These are phyloP conservation scores for Erythrophleum ivorense DNA, from an alignment of 331 rosid genomes.

Conservation along the genomic window DNA sequence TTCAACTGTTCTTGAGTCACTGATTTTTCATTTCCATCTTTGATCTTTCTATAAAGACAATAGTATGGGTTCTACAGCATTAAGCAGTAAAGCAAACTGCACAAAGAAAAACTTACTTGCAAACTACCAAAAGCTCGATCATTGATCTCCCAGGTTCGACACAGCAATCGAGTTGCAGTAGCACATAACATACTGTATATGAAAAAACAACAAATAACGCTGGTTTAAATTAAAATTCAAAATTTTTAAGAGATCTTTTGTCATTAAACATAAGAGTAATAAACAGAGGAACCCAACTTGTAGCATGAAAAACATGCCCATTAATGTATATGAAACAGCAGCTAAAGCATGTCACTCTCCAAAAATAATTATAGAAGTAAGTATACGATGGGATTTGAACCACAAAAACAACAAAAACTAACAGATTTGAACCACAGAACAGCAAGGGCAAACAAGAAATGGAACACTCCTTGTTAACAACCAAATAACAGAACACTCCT, in stretches of 20 bases:
- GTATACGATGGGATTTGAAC: too few species aligned
- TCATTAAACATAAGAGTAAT: not conserved
- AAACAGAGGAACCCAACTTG: not conserved
- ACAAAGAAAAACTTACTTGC: constrained; percentile 65
- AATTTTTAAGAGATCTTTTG: constrained; percentile 23
- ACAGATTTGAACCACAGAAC: too few species aligned
- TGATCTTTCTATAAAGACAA: not conserved
- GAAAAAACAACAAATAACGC: constrained; percentile 27
- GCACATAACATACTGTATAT: constrained; percentile 75
- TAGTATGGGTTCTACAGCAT: not conserved
- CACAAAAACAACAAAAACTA: too few species aligned
- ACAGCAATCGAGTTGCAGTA: constrained; percentile 83
- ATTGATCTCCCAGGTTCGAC: constrained; percentile 95
- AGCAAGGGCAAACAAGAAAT: too few species aligned
- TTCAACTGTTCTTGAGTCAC: constrained; percentile 18
- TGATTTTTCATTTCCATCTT: constrained; percentile 22
- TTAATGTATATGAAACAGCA: not conserved
- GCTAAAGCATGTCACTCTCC: not conserved
- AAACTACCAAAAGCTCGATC: constrained; percentile 90
- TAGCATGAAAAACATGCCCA: constrained; percentile 12
- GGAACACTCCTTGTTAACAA: too few species aligned
- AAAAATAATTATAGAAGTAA: not conserved
- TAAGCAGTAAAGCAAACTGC: constrained; percentile 31
- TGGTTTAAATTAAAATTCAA: constrained; percentile 9
- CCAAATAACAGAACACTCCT: too few species aligned